Conservation (phyloP, 2,329 filamentous ascomycete genomes). For the Rachicladosporium sp. region DNA sequence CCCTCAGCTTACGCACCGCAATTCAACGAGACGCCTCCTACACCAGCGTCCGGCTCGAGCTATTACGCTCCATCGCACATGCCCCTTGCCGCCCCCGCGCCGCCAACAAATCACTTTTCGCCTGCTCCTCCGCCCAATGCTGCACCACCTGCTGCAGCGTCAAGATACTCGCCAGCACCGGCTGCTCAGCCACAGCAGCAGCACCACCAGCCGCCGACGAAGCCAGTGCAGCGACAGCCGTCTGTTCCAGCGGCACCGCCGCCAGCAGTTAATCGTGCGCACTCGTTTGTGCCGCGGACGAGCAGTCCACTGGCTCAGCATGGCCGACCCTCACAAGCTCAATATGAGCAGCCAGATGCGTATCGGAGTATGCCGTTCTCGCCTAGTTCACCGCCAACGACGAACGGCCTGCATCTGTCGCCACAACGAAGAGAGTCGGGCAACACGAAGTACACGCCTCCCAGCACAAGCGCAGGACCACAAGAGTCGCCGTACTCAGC, state of each 20-base stretch:
- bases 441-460: constrained; percentile 29
- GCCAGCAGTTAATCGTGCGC: constrained; percentile 18
- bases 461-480: constrained; percentile 20
- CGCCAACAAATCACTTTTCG: constrained; percentile 18
- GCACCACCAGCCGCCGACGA: background rate
- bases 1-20: constrained; percentile 17
- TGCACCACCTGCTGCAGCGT: constrained; percentile 25
- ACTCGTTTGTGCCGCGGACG: constrained; percentile 51
- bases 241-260: constrained; percentile 7
- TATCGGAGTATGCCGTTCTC: constrained; percentile 5
- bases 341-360: constrained; percentile 20
- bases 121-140: constrained; percentile 24
- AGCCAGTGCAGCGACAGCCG: constrained; percentile 20
- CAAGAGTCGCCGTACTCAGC: constrained; percentile 11
- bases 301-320: constrained; percentile 50
- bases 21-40: constrained; percentile 13
- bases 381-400: constrained; percentile 28
- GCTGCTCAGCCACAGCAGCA: constrained; percentile 24
- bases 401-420: constrained; percentile 10
- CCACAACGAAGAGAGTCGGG: constrained; percentile 10
- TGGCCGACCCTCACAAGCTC: constrained; percentile 12
- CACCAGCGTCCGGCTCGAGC: constrained; percentile 7
- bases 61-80: constrained; percentile 14
- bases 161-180: constrained; percentile 48
- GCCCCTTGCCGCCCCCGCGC: constrained; percentile 16